Evolutionary conservation across 1,284 basidiomycete genomes (phyloP), one percentile per base, ranked within the genome.

Genomic region (Boletus hoseneyae): DNA sequence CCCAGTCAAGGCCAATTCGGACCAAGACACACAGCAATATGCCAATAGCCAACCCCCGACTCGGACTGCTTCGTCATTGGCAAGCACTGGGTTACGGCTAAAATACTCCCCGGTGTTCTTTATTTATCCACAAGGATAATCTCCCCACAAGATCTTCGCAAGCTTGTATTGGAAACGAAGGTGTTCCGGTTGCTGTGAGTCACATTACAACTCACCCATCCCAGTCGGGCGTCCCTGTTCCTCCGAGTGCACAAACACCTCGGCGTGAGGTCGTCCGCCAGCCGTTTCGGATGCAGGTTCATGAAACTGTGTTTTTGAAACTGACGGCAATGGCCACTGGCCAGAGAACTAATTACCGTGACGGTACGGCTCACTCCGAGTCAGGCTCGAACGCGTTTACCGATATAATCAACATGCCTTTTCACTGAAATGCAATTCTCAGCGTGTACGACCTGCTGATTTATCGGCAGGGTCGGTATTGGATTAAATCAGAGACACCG

Each of bases 21-120:
- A 25, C 29, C 41, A 39, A 42, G 32, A 46, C 32, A 36, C 48
- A 49, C 59, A 49, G 51, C 51, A 35, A 34, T 27, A 37, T 42
- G n/a, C n/a, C n/a, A n/a, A n/a, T n/a, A n/a, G n/a, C n/a, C 12
- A 51, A 19, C 23, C n/a, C 13, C 51, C 41, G n/a, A n/a, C n/a
- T n/a, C n/a, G n/a, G 30, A 44, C 40, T 25, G 21, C 21, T 18
- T 37, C 39, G 34, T 47, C 39, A 39, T 25, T 25, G 35, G 19
- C n/a, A 30, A 43, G 25, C 45, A 48, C 38, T 21, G 51, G 34
- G 50, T 41, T 5, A 12, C 33, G 40, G 47, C 27, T 35, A 51
- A 47, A 34, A 15, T 19, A 48, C 59, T 49, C 37, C 25, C 48
- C 40, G 21, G n/a, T 21, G 25, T 45, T 15, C 48, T 40, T 33